phyloP scores from a whole-genome alignment of 169 alveolate genomes.

The Eimeria zaria region DNA sequence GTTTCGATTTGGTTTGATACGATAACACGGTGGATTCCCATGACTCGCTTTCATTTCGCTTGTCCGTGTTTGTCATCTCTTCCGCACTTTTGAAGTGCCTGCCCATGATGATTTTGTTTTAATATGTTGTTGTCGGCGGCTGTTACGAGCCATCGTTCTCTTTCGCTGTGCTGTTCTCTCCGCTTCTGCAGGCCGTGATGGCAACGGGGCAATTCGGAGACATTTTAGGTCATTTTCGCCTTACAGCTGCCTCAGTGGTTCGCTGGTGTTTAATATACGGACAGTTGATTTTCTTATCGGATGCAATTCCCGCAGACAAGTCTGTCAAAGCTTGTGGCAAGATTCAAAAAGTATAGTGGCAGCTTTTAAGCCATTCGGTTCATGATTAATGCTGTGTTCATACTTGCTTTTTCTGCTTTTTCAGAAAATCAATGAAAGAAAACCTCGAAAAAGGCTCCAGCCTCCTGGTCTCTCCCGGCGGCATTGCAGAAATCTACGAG shows the following conservation, averaged over 20 bases:
- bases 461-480: slow-evolving; percentile 82
- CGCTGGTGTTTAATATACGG: slow-evolving; percentile 73
- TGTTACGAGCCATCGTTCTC: neutral
- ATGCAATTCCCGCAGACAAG: slow-evolving; percentile 69
- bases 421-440: slow-evolving; percentile 32
- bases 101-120: neutral
- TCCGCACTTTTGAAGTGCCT: neutral
- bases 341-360: neutral
- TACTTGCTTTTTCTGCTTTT: neutral
- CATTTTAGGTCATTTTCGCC: slow-evolving; percentile 60
- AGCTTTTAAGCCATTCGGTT: neutral
- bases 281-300: slow-evolving; percentile 54
- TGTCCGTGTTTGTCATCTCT: neutral
- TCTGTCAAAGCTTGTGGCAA: neutral
- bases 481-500: slow-evolving; percentile 80
- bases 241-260: slow-evolving; percentile 80
- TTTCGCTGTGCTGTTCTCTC: neutral
- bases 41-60: neutral
- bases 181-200: slow-evolving; percentile 61
- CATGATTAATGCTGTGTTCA: neutral
- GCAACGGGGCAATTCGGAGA: slow-evolving; percentile 62
- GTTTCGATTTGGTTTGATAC: neutral
- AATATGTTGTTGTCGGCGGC: neutral
- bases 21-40: neutral
- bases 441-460: slow-evolving; percentile 42